phyloP scores from a whole-genome alignment of 140 eudicot species.

The Anethum foeniculum region DNA sequence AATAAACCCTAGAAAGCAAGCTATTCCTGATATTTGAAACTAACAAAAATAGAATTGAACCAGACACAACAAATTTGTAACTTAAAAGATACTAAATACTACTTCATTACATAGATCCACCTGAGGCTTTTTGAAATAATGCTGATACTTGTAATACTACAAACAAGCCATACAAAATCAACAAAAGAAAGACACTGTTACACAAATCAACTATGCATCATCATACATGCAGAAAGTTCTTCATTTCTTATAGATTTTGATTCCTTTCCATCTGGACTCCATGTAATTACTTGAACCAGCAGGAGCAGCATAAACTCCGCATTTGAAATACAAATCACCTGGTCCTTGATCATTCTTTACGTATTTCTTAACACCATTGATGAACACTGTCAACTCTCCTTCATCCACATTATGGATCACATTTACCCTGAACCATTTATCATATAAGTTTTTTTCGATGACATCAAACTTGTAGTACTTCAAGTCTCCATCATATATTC shows the following conservation, averaged over 20 bases:
- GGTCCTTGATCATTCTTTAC: conserved; percentile 16
- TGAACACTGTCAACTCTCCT: conserved; percentile 20
- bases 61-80: too few relatives aligned
- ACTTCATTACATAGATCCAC: too few relatives aligned
- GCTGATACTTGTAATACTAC: too few relatives aligned
- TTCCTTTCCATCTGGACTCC: conserved; percentile 31
- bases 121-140: too few relatives aligned
- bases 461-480: conserved; percentile 12
- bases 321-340: conserved; percentile 22
- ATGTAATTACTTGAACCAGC: conserved; percentile 15
- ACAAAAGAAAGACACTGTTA: too few relatives aligned
- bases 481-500: conserved; percentile 11
- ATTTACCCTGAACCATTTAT: conserved; percentile 29
- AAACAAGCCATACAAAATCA: too few relatives aligned
- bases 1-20: too few relatives aligned
- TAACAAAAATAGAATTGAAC: too few relatives aligned
- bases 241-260: conserved; percentile 21
- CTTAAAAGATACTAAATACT: too few relatives aligned
- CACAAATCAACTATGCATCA: too few relatives aligned
- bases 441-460: conserved; percentile 10
- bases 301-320: conserved; percentile 30
- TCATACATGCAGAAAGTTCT: background rate
- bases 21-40: too few relatives aligned
- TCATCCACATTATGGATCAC: conserved; percentile 25
- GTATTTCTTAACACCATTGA: conserved; percentile 14